phyloP scores from a whole-genome alignment of 176 grass and related monocot genomes.

The Triticum turgidum region DNA sequence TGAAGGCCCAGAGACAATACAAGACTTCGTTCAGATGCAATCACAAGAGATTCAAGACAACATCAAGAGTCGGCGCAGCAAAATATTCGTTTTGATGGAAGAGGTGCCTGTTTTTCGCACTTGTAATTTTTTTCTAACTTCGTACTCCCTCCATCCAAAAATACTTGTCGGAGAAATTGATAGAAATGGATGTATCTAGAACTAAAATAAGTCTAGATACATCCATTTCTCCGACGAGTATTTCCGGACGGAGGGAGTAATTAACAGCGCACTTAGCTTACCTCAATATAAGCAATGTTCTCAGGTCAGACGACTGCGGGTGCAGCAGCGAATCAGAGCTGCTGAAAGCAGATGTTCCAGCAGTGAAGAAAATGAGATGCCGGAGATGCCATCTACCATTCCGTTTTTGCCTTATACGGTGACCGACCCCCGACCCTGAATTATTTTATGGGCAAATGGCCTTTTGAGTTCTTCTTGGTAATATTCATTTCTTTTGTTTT shows the following conservation, averaged over 20 bases:
- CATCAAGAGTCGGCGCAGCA: conserved; percentile 77
- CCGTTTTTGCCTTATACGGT: conserved; percentile 92
- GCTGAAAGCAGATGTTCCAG: conserved; percentile 53
- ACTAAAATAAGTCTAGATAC: too few species aligned
- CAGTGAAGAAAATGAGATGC: conserved; percentile 89
- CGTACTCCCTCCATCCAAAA: too few species aligned
- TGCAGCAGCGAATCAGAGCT: conserved; percentile 76
- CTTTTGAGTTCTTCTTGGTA: background rate
- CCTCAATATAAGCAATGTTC: background rate
- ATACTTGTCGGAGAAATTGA: too few species aligned
- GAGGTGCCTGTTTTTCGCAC: conserved; percentile 53
- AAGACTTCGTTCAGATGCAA: conserved; percentile 81
- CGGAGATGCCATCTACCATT: conserved; percentile 84
- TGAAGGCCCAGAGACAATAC: conserved; percentile 86
- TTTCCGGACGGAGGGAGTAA: background rate
- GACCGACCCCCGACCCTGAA: conserved; percentile 28
- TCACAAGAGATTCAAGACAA: conserved; percentile 82
- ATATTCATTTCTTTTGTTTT: conserved; percentile 20
- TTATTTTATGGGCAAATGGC: conserved; percentile 6
- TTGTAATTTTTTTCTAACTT: background rate
- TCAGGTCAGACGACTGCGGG: conserved; percentile 78
- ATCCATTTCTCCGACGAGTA: too few species aligned
- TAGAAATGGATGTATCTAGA: too few species aligned
- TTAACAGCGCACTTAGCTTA: background rate
- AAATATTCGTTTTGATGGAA: conserved; percentile 97